Evolutionary conservation across 2,329 filamentous ascomycete genomes (phyloP).

Genomic region (Botryotinia convoluta): DNA sequence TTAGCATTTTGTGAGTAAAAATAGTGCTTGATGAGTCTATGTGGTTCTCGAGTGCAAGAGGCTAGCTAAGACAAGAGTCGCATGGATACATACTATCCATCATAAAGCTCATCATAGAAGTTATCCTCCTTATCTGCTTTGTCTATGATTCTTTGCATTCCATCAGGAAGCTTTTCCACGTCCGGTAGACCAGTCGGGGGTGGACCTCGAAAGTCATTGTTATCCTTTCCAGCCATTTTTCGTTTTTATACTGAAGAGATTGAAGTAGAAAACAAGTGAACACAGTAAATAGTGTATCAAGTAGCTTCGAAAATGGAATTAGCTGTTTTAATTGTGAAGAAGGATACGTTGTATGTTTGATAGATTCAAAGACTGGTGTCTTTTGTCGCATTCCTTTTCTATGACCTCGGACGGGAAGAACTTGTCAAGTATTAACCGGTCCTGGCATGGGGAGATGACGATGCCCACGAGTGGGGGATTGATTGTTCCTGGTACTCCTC

Average conservation of each 20-base stretch:
- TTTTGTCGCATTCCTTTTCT: not conserved
- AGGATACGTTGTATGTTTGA: not conserved
- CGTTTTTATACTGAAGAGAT: not conserved
- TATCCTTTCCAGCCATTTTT: constrained; percentile 34
- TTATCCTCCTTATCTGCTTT: constrained; percentile 63
- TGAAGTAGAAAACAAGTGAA: not conserved
- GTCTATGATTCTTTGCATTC: constrained; percentile 58
- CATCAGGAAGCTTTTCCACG: constrained; percentile 49
- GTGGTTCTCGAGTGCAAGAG: not conserved
- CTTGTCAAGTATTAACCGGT: not conserved
- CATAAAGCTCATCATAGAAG: constrained; percentile 73
- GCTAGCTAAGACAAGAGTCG: not conserved
- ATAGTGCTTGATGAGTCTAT: not conserved
- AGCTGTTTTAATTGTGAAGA: not conserved
- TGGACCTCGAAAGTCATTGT: constrained; percentile 29
- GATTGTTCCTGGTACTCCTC: not conserved
- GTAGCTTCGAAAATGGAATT: not conserved
- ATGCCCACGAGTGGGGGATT: not conserved
- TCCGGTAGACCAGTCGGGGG: constrained; percentile 31
- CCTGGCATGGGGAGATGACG: constrained; percentile 18
- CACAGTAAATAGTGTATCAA: not conserved
- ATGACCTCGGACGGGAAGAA: constrained; percentile 16
- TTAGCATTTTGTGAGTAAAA: constrained; percentile 1
- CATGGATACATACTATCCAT: constrained; percentile 65
- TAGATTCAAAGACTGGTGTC: not conserved